Evolutionary conservation across 1,284 basidiomycete species (phyloP), one percentile per base, ranked within the genome.

Genomic region (Sutorius eximius): DNA sequence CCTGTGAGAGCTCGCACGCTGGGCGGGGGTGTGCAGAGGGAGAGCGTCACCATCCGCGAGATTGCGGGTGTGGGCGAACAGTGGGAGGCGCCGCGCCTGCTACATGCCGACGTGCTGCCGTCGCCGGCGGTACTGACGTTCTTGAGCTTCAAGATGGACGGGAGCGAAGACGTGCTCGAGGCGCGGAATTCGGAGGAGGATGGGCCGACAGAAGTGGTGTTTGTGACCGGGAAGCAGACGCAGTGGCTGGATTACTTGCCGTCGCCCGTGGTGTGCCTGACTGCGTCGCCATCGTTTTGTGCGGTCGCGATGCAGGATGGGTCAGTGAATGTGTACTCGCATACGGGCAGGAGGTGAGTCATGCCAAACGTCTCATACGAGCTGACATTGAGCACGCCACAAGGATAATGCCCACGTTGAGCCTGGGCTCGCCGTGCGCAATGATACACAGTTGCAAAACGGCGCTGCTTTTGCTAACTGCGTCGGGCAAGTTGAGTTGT

Each of bases 191-290:
- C 86, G 27, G 86, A 87, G 52, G 78, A 79, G 24, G 79, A 77
- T 50, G 81, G 87, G 29, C 75, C 80, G 18, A 80, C 81, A 11
- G 91, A 95, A 65, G 79, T 95, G 15, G 74, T 81, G 9, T 85
- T 84, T 58, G 73, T 82, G 42, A 81, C 76, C 61, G 80, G 82
- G 33, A 83, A 86, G 72, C 77, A 87, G 66, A 82, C 86, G 8
- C 81, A 89, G 51, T 98, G 95, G 95, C 70, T 95, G 50, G 94
- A 98, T 71, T 98, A 91, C 71, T 66, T 94, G 9, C 83, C 90
- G 1, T 82, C 82, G 0, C 85, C 87, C 6, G 83, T 84, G 6
- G 68, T 95, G 5, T 75, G 79, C 0, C 69, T 92, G 32, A 84
- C 84, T 1, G 84, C 85, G 0, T 89, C 90, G 0, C 67, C 71